These are phyloP conservation scores for Backusella psychrophila DNA, from an alignment of 192 early-diverging fungal genomes.

Conservation along the genomic window DNA sequence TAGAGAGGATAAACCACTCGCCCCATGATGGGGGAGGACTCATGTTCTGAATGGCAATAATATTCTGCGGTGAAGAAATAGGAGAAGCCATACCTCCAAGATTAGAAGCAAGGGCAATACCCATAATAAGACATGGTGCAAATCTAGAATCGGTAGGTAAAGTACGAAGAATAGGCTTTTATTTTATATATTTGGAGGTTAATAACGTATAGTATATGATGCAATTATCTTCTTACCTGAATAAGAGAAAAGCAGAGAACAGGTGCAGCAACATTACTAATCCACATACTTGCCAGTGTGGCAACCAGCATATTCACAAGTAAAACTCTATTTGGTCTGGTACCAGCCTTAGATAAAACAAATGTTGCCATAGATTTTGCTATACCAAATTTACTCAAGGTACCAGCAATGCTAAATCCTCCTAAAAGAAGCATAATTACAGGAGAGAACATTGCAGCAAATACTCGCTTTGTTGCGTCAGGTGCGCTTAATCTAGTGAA, in stretches of 20 bases:
- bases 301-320: slow-evolving; percentile 95
- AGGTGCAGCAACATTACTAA: slow-evolving; percentile 96
- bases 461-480: slow-evolving; percentile 80
- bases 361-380: slow-evolving; percentile 86
- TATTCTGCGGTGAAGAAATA: slow-evolving; percentile 95
- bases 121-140: slow-evolving; percentile 86
- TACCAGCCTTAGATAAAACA: slow-evolving; percentile 86
- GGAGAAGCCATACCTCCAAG: slow-evolving; percentile 97
- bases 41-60: slow-evolving; percentile 94
- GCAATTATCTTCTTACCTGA: slow-evolving; percentile 42
- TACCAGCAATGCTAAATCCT: slow-evolving; percentile 91
- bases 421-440: slow-evolving; percentile 96
- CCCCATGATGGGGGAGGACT: slow-evolving; percentile 84
- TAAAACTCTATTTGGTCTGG: slow-evolving; percentile 75
- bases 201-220: neutral
- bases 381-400: slow-evolving; percentile 93
- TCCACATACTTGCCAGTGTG: slow-evolving; percentile 98
- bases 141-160: slow-evolving; percentile 77
- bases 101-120: slow-evolving; percentile 94
- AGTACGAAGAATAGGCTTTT: slow-evolving; percentile 85
- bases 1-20: slow-evolving; percentile 85
- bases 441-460: slow-evolving; percentile 92
- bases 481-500: slow-evolving; percentile 63
- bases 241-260: slow-evolving; percentile 94
- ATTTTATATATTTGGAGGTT: neutral